Percentiles rank a stretch among this genome's conserved stretches.
Evolutionary conservation across 1,284 basidiomycete species (phyloP).

Genomic region (Apiotrichum siamense): DNA sequence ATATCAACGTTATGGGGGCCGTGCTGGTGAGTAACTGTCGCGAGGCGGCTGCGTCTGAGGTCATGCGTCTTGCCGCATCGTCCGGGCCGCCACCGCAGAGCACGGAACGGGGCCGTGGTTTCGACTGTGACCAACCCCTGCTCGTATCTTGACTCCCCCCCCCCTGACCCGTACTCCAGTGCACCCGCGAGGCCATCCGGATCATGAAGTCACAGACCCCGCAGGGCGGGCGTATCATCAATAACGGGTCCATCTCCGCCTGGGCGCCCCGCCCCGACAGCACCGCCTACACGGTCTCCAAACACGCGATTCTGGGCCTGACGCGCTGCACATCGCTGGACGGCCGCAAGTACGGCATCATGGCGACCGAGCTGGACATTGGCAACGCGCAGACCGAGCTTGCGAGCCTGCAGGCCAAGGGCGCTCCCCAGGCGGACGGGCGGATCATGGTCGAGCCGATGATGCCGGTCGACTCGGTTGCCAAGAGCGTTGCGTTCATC

Average conservation of each 20-base stretch:
- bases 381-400: constrained; percentile 65
- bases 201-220: constrained; percentile 68
- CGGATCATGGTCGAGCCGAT: constrained; percentile 55
- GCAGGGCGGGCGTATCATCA: constrained; percentile 72
- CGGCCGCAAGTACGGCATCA: constrained; percentile 64
- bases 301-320: constrained; percentile 69
- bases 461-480: constrained; percentile 57
- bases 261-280: constrained; percentile 61
- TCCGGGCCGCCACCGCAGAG: too few species aligned
- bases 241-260: constrained; percentile 73
- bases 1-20: constrained; percentile 64
- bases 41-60: too few species aligned
- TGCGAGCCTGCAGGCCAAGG: constrained; percentile 49
- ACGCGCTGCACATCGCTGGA: constrained; percentile 69
- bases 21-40: constrained; percentile 51
- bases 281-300: constrained; percentile 64
- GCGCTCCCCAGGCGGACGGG: constrained; percentile 65
- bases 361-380: constrained; percentile 73
- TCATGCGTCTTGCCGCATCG: too few species aligned
- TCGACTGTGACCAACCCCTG: too few species aligned
- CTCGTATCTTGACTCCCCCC: background rate
- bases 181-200: constrained; percentile 66
- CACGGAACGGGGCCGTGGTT: background rate
- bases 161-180: constrained; percentile 36
- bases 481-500: constrained; percentile 62